Conservation (phyloP, 2,329 filamentous ascomycete genomes). For the Ceratocystis lukuohia region DNA sequence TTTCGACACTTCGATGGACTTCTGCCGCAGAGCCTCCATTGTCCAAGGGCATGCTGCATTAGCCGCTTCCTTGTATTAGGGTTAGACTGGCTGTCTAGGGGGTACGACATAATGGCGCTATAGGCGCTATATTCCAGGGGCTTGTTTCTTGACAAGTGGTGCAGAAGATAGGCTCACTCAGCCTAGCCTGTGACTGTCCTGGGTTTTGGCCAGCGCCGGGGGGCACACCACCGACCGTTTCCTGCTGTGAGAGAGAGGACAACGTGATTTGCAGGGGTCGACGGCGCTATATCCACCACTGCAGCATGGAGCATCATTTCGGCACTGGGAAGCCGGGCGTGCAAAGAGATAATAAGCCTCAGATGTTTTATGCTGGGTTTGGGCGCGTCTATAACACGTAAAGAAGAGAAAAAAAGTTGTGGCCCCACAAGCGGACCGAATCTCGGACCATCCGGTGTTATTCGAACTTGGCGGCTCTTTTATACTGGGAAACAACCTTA, state of each 20-base stretch:
- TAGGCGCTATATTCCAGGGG: background rate
- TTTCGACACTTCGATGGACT: background rate
- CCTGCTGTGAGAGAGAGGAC: background rate
- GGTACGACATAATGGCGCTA: background rate
- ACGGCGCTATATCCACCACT: background rate
- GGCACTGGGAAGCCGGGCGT: background rate
- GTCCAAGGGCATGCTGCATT: background rate
- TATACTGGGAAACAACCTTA: background rate
- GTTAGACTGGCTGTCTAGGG: background rate
- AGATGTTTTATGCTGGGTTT: background rate
- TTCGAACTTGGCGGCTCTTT: constrained; percentile 6
- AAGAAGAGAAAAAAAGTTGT: background rate
- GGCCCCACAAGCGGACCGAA: constrained; percentile 19
- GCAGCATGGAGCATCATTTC: background rate
- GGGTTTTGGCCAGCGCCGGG: too few species aligned
- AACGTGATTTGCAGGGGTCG: background rate
- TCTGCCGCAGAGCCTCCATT: constrained; percentile 7
- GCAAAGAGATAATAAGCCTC: background rate
- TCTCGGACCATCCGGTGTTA: constrained; percentile 18
- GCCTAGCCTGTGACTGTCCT: too few species aligned
- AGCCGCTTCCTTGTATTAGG: background rate
- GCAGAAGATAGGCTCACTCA: too few species aligned
- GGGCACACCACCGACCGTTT: too few species aligned
- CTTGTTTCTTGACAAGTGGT: too few species aligned
- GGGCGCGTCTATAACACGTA: background rate